These are phyloP conservation scores for Haematococcus sp. DNA, from an alignment of 139 green algal genomes.

Conservation along the genomic window DNA sequence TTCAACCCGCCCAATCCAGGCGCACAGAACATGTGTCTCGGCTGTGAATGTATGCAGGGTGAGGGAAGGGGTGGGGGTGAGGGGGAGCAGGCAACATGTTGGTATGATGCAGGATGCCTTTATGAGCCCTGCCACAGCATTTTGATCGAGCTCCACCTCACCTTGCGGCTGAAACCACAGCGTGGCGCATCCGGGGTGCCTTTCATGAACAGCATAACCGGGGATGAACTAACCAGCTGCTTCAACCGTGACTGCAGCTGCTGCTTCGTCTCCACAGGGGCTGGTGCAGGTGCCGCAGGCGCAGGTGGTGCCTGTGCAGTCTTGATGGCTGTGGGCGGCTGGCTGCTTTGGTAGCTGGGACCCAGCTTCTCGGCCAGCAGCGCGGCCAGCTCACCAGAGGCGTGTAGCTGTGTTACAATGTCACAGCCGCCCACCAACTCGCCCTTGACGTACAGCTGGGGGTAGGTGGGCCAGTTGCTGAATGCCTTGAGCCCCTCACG, in stretches of 20 bases:
- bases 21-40: too few species aligned
- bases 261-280: neutral
- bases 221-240: conserved; percentile 40
- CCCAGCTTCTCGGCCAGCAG: conserved; percentile 35
- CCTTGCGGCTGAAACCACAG: conserved; percentile 88
- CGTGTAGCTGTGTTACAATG: conserved; percentile 76
- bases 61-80: too few species aligned
- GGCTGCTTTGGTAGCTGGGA: neutral
- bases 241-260: conserved; percentile 47
- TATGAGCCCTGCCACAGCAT: neutral
- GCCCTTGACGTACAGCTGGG: conserved; percentile 78
- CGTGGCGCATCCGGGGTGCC: conserved; percentile 74
- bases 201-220: conserved; percentile 83
- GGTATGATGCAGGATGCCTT: too few species aligned
- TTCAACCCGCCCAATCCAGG: too few species aligned
- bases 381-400: conserved; percentile 41
- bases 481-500: conserved; percentile 82
- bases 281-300: conserved; percentile 1
- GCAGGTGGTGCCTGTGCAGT: neutral
- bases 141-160: too few species aligned
- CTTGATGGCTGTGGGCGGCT: neutral
- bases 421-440: conserved; percentile 85
- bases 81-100: neutral
- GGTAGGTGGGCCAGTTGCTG: conserved; percentile 85
- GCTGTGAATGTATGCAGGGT: too few species aligned